phyloP scores from a whole-genome alignment of 305 asterid species.

The Solanum hybrid region DNA sequence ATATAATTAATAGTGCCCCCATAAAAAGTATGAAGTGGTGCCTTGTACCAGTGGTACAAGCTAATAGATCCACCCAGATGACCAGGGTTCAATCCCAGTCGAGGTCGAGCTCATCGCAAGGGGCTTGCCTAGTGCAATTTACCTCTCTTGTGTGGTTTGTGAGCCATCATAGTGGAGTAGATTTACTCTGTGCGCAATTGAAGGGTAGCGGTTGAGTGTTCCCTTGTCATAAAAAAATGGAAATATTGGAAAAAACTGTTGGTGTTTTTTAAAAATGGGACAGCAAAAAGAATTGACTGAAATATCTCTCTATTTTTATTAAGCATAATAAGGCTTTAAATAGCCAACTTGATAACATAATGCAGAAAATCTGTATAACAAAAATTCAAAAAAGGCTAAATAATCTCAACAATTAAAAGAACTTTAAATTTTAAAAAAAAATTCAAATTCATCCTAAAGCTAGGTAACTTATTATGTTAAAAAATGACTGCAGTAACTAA shows the following conservation, averaged over 20 bases:
- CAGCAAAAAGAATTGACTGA: not conserved
- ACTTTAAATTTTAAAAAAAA: too few relatives aligned
- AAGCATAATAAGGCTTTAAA: not conserved
- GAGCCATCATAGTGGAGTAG: not conserved
- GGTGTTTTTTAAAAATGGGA: not conserved
- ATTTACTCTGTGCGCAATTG: not conserved
- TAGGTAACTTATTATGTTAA: not conserved
- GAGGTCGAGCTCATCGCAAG: not conserved
- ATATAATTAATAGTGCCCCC: not conserved
- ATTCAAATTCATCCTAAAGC: not conserved
- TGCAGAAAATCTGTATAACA: not conserved
- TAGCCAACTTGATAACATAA: not conserved
- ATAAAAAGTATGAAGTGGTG: not conserved
- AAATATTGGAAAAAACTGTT: not conserved
- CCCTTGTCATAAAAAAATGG: not conserved
- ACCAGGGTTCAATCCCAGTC: not conserved
- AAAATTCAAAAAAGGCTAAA: not conserved
- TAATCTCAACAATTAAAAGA: not conserved
- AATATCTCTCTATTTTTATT: not conserved
- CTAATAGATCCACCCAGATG: not conserved
- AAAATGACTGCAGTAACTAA: not conserved
- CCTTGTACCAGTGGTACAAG: not conserved
- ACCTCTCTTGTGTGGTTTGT: not conserved
- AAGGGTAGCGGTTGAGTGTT: not conserved
- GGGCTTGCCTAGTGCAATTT: not conserved